Percentiles rank a stretch among this genome's conserved stretches.
phyloP scores from a whole-genome alignment of 2,329 filamentous ascomycete genomes.

The Waltergamsia citrina region DNA sequence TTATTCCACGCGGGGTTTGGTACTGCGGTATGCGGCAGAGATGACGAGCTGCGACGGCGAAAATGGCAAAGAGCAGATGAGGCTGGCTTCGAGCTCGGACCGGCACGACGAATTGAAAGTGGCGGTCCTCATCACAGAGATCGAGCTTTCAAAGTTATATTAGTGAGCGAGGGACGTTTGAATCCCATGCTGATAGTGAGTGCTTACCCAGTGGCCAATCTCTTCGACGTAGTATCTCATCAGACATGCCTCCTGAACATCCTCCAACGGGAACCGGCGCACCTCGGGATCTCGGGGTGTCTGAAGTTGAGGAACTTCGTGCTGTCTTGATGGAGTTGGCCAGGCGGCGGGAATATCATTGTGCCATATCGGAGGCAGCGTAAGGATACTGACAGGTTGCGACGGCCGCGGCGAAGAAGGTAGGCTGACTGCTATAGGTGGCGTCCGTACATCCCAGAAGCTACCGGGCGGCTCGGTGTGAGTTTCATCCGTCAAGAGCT shows the following conservation, averaged over 20 bases:
- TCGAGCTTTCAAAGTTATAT: conserved; percentile 21
- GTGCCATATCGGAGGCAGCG: background rate
- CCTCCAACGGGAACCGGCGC: conserved; percentile 17
- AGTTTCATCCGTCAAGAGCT: too few relatives aligned
- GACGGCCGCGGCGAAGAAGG: too few relatives aligned
- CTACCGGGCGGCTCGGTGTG: too few relatives aligned
- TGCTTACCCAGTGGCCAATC: conserved; percentile 26
- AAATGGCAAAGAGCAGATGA: conserved; percentile 28
- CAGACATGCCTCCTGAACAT: conserved; percentile 26
- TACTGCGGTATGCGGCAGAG: conserved; percentile 26
- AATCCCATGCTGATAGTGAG: too few relatives aligned
- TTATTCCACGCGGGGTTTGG: conserved; percentile 21
- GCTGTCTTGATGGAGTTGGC: background rate
- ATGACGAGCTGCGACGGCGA: conserved; percentile 27
- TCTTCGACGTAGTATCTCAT: conserved; percentile 28
- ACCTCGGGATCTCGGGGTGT: background rate
- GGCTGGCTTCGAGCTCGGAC: conserved; percentile 22
- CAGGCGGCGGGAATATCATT: too few relatives aligned
- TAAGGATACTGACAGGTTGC: too few relatives aligned
- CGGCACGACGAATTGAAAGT: conserved; percentile 28
- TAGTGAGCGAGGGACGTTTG: rapidly evolving
- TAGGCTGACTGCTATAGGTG: too few relatives aligned
- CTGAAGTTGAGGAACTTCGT: background rate
- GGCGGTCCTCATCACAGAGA: conserved; percentile 26
- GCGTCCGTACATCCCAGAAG: too few relatives aligned